Evolutionary conservation across 805 yeast genomes (phyloP).

Genomic region (Teunomyces aglyptinius): DNA sequence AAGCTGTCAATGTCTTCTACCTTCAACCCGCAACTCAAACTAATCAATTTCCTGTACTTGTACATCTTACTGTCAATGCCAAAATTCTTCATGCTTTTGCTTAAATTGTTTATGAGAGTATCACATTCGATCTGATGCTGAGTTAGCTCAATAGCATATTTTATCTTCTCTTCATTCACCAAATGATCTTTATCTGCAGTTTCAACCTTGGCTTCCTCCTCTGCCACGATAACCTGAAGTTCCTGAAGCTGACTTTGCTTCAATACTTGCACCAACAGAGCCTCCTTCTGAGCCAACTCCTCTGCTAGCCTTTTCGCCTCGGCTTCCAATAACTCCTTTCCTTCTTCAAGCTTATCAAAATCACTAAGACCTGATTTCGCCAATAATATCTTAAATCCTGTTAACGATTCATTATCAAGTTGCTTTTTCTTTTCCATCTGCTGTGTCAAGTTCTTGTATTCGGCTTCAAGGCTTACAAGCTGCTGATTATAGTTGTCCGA

Average conservation of each 20-base stretch:
- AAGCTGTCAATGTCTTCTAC: conserved; percentile 78
- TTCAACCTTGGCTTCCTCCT: conserved; percentile 21
- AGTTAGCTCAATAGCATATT: conserved; percentile 33
- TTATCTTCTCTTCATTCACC: conserved; percentile 12
- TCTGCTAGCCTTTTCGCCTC: conserved; percentile 15
- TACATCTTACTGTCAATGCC: conserved; percentile 56
- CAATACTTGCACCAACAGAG: conserved; percentile 24
- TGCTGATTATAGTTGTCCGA: conserved; percentile 54
- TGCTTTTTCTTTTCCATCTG: conserved; percentile 55
- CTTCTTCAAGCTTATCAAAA: conserved; percentile 25
- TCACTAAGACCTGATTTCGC: conserved; percentile 31
- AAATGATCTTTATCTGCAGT: conserved; percentile 7
- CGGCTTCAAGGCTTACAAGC: conserved; percentile 38
- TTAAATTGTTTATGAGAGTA: conserved; percentile 44
- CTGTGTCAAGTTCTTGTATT: conserved; percentile 18
- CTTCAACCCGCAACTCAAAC: conserved; percentile 72
- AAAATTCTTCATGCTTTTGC: conserved; percentile 41
- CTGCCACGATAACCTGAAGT: conserved; percentile 42
- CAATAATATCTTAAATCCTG: conserved; percentile 27
- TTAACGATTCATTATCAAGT: conserved; percentile 31
- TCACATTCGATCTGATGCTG: conserved; percentile 53
- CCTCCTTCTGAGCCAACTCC: conserved; percentile 16
- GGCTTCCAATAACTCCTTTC: conserved; percentile 18
- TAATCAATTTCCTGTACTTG: conserved; percentile 76
- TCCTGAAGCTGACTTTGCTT: conserved; percentile 44